Conservation (phyloP, 257 asterid species). For the Primulina eburnea region DNA sequence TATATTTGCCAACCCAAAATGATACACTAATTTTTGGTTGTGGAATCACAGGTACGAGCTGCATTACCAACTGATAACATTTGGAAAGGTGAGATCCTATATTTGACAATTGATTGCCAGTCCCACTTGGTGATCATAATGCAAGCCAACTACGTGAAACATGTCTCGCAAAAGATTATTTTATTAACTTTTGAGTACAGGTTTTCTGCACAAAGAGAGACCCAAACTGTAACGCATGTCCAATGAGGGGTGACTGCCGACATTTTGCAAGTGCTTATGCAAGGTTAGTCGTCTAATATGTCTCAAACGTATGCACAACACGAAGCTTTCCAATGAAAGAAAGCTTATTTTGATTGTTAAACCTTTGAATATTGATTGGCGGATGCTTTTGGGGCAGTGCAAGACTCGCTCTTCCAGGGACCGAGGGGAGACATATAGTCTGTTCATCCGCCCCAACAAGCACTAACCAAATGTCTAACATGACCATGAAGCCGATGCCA, state of each 20-base stretch:
- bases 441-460: slow-evolving; percentile 28
- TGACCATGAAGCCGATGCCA: slow-evolving; percentile 37
- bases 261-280: slow-evolving; percentile 98
- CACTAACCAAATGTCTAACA: slow-evolving; percentile 31
- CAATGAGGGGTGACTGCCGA: slow-evolving; percentile 90
- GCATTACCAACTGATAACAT: slow-evolving; percentile 97
- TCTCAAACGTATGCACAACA: slow-evolving; percentile 21
- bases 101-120: slow-evolving; percentile 9
- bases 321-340: slow-evolving; percentile 14
- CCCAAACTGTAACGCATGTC: slow-evolving; percentile 97
- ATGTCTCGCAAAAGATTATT: slow-evolving; percentile 16
- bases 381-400: slow-evolving; percentile 61
- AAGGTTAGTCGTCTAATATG: slow-evolving; percentile 50
- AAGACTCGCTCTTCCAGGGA: slow-evolving; percentile 88
- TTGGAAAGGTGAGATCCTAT: slow-evolving; percentile 73
- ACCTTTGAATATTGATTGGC: slow-evolving; percentile 13
- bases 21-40: slow-evolving; percentile 29
- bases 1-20: slow-evolving; percentile 19
- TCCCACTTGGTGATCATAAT: neutral
- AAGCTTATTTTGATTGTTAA: neutral
- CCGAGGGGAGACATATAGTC: slow-evolving; percentile 51
- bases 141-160: slow-evolving; percentile 18
- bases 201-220: slow-evolving; percentile 96
- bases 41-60: slow-evolving; percentile 78
- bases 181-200: slow-evolving; percentile 40